Base-by-base conservation (phyloP, 306 rosid species). In the Erythrophleum fordii region DNA sequence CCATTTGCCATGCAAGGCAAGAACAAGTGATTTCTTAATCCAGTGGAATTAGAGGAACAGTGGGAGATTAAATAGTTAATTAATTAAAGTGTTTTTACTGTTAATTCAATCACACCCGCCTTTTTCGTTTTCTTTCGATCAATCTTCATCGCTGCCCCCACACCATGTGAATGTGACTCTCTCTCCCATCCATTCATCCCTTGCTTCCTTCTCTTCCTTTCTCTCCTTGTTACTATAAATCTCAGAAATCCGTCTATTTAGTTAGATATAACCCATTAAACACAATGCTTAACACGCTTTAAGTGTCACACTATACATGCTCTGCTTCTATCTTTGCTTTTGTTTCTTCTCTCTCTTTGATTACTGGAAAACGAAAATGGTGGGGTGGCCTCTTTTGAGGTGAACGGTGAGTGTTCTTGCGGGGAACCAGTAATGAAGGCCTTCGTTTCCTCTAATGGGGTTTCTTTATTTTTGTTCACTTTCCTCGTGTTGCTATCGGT, bases 51-150 rank as follows among this genome's bases (percentile, higher is more conserved):
- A 78, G 18, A 68, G 16, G 5, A 37, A 56, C 39, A 18, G 34
- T 34, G 25, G 34, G 22, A 55, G 8, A 70, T 14, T 75, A 49
- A 81, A 55, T 29, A 61, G 26, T 22, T 61, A 62, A 31, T 18
- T 37, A 39, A 41, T 68, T 68, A 68, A 23, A 20, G 35, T 41
- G 26, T 5, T 22, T 5, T 42, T 28, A 14, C 48, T 23, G 10
- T 22, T 25, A 8, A 42, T 42, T 78, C 69, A 75, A 78, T 82
- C 84, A 76, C 76, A 83, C 94, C 91, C 89, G 88, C 90, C 86
- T 70, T 85, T 91, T 89, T 82, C 48, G 77, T 82, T 72, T 75
- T 56, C 70, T 68, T 25, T 70, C 17, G 59, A 72, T 72, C 48
- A 25, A 78, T 83, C 87, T 82, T 87, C 81, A 6, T 58, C 75